Base-by-base conservation (phyloP, 164 flowering plant genomes). In the Aristolochia californica region DNA sequence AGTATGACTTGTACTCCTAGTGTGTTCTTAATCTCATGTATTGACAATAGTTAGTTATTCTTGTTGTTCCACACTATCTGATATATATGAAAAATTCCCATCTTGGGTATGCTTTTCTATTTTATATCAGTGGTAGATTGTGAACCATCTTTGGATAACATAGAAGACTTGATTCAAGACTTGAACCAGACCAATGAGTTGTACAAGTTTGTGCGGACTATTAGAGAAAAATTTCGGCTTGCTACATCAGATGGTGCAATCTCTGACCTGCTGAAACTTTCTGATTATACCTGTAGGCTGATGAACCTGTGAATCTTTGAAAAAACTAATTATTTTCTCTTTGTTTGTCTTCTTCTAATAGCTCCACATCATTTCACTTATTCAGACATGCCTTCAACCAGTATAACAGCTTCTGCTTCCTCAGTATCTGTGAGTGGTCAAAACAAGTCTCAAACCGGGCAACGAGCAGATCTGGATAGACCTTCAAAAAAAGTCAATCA, bases 141-240 rank as follows among this genome's bases (percentile, higher is more conserved):
- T 68, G 66, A 75, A 60, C 94, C 91, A 9, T 65, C 47, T 18
- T 56, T 87, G 77, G 69, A 76, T 62, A 79, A 67, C 65, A 79
- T 67, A 21, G 68, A 77, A 55, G 83, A 76, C 61, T 71, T 84
- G 76, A 64, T 89, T 26, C 70, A 70, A 56, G 95, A 85, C 63
- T 67, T 93, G 75, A 89, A 93, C 68, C 74, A 64, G 69, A 89
- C 82, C 57, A 89, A 89, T 75, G 91, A 79, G 40, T 64, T 93
- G 40, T 89, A 78, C 82, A 80, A 80, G 68, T 89, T 93, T 76
- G 99, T 89, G 55, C 76, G 87, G 59, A 74, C 63, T 22, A 83
- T 89, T 87, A 93, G 97, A 78, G 78, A 61, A 60, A 85, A 74
- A 76, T 87, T 93, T 68, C 79, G 59, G 67, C 75, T 81, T 58